phyloP scores from a whole-genome alignment of 495 filamentous ascomycete species.

The Usnea hakonensis region DNA sequence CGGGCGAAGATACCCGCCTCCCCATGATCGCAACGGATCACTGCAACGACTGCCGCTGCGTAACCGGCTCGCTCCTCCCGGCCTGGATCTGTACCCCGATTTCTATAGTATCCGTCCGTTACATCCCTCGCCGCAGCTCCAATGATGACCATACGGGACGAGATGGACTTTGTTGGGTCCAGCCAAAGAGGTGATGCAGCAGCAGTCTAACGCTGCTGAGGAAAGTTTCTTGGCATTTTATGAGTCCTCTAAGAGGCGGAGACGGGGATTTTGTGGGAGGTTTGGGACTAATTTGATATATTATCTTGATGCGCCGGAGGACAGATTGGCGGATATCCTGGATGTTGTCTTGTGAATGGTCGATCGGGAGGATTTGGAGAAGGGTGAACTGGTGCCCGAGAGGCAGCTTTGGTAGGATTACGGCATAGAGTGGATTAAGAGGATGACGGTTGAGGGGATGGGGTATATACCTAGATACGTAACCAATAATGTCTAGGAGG shows the following conservation, averaged over 20 bases:
- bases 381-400: not conserved
- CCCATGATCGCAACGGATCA: constrained; percentile 21
- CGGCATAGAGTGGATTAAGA: not conserved
- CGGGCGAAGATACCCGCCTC: no score
- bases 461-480: no score
- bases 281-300: constrained; percentile 25
- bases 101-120: constrained; percentile 10
- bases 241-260: constrained; percentile 5
- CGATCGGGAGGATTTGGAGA: constrained; percentile 17
- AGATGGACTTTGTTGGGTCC: not conserved
- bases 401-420: not conserved
- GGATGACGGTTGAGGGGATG: not conserved
- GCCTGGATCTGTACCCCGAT: constrained; percentile 9
- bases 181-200: not conserved
- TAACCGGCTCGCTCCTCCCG: constrained; percentile 21
- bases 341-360: constrained; percentile 22
- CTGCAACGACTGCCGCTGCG: constrained; percentile 30
- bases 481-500: no score
- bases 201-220: not conserved
- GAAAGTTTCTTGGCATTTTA: not conserved
- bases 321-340: constrained; percentile 11
- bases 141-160: not conserved
- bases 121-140: not conserved
- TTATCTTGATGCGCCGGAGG: constrained; percentile 3
- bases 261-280: constrained; percentile 22